Base-by-base conservation (phyloP, 305 asterid species). In the Euphrasia arctica region DNA sequence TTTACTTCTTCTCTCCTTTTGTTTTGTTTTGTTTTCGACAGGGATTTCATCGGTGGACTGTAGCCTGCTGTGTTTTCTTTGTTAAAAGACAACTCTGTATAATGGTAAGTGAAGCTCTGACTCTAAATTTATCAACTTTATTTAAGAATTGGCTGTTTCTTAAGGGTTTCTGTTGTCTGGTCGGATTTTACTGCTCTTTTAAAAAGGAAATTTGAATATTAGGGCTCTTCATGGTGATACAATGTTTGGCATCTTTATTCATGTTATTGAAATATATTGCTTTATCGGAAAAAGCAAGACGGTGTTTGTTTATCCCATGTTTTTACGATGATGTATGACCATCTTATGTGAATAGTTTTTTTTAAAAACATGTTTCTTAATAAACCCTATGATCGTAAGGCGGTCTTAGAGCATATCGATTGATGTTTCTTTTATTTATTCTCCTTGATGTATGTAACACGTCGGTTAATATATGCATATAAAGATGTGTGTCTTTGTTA, bases 71-170 rank as follows among this genome's bases (percentile, higher is more conserved):
- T 15, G 65, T 52, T 62, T 62, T 72, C 28, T 47, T 52, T 2
- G 22, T 65, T 63, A 3, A 58, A 64, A 58, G 55, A 63, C 15
- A 48, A 48, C 60, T 41, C 34, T 54, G 41, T 14, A 56, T 50
- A 66, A 77, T 70, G 82, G 82, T 77, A 64, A 63, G 82, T 77
- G 67, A 63, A 70, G 12, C 58, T 59, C 67, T 58, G 31, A 39
- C 29, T 72, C 9, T 29, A 34, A 48, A 55, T 65, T 60, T 47
- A 4, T 61, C 32, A 54, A 61, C 22, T 47, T 61, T 47, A 68
- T 43, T 42, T 56, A 50, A 10, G 25, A 14, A 55, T 62, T 41
- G 36, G 27, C 61, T 25, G 22, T 4, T 29, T 62, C 56, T 61
- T 67, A n/a, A 47, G 56, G 69, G 59, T 28, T 65, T 62, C 8